Evolutionary conservation across 2,329 filamentous ascomycete genomes (phyloP).

Genomic region (Cordyceps javanica): DNA sequence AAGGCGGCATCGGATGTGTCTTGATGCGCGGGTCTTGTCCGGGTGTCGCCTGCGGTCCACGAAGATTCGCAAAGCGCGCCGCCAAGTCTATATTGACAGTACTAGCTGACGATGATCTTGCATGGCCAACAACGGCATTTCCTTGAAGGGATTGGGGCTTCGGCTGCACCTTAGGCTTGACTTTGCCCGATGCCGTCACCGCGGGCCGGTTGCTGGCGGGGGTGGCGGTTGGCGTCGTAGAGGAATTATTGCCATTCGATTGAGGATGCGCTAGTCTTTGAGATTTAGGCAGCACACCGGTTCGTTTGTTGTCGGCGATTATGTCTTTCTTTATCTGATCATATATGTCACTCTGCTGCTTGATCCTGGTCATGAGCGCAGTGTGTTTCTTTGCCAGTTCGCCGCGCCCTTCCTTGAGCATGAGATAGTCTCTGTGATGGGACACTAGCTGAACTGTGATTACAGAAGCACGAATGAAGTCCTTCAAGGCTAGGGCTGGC

Average conservation of each 20-base stretch:
- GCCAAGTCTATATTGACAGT: conserved; percentile 42
- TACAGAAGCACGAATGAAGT: conserved; percentile 77
- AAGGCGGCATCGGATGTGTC: conserved; percentile 39
- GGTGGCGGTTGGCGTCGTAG: conserved; percentile 11
- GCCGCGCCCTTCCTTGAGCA: conserved; percentile 50
- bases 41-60: conserved; percentile 34
- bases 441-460: conserved; percentile 73
- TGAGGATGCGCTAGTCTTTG: neutral
- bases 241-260: conserved; percentile 13
- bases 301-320: conserved; percentile 56
- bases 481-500: conserved; percentile 70
- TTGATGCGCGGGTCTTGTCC: conserved; percentile 48
- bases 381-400: conserved; percentile 43
- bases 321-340: conserved; percentile 54
- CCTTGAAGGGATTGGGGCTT: conserved; percentile 64
- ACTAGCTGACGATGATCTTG: conserved; percentile 22
- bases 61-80: conserved; percentile 52
- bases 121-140: conserved; percentile 38
- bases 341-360: conserved; percentile 42
- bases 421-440: conserved; percentile 66
- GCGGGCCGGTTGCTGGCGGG: neutral
- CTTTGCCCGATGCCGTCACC: conserved; percentile 23
- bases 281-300: conserved; percentile 46
- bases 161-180: conserved; percentile 50
- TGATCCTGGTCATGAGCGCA: conserved; percentile 45